Evolutionary conservation across 2,329 filamentous ascomycete species (phyloP).

Genomic region (Lasiodiplodia theobromae): DNA sequence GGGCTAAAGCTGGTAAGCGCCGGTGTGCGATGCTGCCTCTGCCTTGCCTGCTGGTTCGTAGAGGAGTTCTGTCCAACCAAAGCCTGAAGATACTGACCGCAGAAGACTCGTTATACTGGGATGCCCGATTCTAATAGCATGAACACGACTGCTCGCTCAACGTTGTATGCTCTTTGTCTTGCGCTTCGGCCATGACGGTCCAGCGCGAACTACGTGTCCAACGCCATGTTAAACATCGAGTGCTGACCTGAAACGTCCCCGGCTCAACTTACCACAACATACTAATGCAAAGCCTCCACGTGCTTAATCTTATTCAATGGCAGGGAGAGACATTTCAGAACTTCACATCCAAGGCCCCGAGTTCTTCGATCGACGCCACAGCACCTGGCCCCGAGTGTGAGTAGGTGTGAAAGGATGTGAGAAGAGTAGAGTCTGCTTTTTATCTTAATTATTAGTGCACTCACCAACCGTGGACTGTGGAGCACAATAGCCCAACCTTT

Average conservation of each 20-base stretch:
- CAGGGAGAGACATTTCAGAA: background rate
- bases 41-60: background rate
- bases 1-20: background rate
- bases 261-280: background rate
- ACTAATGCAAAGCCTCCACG: constrained; percentile 2
- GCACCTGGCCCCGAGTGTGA: background rate
- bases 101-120: background rate
- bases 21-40: background rate
- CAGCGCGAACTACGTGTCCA: background rate
- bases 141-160: background rate
- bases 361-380: background rate
- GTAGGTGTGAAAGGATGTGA: background rate
- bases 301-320: background rate
- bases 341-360: background rate
- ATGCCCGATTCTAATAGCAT: background rate
- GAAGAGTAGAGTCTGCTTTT: background rate
- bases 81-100: background rate
- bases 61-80: background rate
- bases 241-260: background rate
- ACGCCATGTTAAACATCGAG: background rate
- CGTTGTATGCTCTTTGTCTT: background rate
- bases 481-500: background rate
- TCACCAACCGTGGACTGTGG: background rate
- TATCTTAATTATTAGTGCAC: background rate
- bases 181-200: background rate